These are phyloP conservation scores for Cryptosporidium xiaoi DNA, from an alignment of 169 alveolate species.

Conservation along the genomic window DNA sequence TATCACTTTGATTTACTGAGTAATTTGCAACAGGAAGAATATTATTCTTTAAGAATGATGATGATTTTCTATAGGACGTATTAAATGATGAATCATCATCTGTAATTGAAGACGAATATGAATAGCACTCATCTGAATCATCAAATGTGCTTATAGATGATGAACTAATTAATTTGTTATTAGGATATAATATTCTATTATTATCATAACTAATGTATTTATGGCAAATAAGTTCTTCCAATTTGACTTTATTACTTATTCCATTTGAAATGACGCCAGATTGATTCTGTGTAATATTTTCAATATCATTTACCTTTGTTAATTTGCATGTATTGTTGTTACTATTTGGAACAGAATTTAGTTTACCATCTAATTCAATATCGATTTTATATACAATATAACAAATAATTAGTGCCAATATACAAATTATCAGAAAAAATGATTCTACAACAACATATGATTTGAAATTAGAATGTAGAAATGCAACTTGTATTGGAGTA, in stretches of 20 bases:
- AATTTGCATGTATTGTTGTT: not conserved
- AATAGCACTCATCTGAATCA: conserved; percentile 14
- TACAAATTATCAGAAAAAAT: conserved; percentile 42
- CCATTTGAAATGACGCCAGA: not conserved
- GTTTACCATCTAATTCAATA: conserved; percentile 52
- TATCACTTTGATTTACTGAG: conserved; percentile 14
- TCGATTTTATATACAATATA: conserved; percentile 36
- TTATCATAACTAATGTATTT: not conserved
- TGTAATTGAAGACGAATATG: not conserved
- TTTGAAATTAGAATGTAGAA: conserved; percentile 58
- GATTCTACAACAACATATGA: conserved; percentile 63
- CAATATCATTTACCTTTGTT: conserved; percentile 8
- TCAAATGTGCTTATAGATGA: conserved; percentile 68
- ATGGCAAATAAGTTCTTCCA: conserved; percentile 56
- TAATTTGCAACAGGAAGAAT: conserved; percentile 63
- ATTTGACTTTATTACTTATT: conserved; percentile 19
- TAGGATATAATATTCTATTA: not conserved
- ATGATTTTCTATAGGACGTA: conserved; percentile 8
- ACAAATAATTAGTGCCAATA: conserved; percentile 65
- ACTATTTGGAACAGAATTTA: conserved; percentile 36
- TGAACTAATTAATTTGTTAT: conserved; percentile 48
- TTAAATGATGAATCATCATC: conserved; percentile 5
- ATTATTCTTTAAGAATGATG: conserved; percentile 27
- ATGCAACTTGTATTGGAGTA: conserved; percentile 71
- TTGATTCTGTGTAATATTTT: conserved; percentile 3